Evolutionary conservation across 2,329 filamentous ascomycete genomes (phyloP), one percentile per base, ranked within the genome.

Genomic region (Aspergillus piperis): DNA sequence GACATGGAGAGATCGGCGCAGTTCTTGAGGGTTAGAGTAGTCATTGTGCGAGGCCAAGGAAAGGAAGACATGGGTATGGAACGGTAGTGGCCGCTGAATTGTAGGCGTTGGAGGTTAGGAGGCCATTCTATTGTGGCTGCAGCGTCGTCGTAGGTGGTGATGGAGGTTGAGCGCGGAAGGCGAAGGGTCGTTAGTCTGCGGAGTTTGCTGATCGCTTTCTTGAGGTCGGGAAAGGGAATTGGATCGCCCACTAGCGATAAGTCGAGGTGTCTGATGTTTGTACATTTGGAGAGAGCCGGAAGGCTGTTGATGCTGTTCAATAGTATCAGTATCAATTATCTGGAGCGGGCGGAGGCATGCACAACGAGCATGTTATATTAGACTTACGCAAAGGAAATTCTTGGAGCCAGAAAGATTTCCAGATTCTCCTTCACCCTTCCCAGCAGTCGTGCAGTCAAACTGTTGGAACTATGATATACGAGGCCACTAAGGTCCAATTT

Each of bases 401-500:
- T 83, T 1, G 86, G 86, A 1, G 86, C 84, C 50, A 82, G 70
- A 68, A 88, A 87, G n/a, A 74, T 70, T 62, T 82, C 76, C 17
- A 88, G 69, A 2, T 75, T 80, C 5, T 73, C 71, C 62, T 84
- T 86, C 1, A 83, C 80, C 53, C 83, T 76, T 23, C 82, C 79
- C 3, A 88, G 74, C 7, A 88, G 71, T 32, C 85, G 80, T 19
- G 85, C 83, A 0, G 85, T 88, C 8, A 81, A 72, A 53, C 83
- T 84, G 64, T 84, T 86, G 58, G 78, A 82, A 62, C 83, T 83
- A 65, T 87, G 82, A 65, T 88, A 84, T 2, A 87, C 84, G 15
- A 88, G 80, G 42, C 71, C 65, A 10, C 78, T 77, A 71, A 88
- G 77, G 66, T 87, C 78, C 39, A 88, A 75, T 10, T 73, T 69